phyloP scores from a whole-genome alignment of 2,329 filamentous ascomycete genomes.

The Zasmidium citrigriseum region DNA sequence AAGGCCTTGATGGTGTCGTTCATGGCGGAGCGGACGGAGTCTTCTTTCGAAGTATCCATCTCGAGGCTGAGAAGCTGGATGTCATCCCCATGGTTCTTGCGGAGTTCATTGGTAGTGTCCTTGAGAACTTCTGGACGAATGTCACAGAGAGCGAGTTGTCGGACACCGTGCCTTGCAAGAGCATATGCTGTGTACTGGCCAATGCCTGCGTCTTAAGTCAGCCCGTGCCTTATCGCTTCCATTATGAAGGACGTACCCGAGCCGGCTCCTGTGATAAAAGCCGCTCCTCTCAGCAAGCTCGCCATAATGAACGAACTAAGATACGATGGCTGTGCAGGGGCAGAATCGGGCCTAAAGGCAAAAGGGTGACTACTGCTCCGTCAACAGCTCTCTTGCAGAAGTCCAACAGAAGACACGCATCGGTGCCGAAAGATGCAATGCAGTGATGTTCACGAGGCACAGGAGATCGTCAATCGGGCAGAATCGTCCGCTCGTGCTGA shows the following conservation, averaged over 20 bases:
- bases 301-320: not conserved
- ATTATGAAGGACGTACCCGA: constrained; percentile 12
- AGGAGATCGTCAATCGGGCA: not conserved
- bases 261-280: constrained; percentile 25
- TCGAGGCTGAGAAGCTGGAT: constrained; percentile 17
- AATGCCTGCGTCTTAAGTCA: constrained; percentile 13
- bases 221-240: not conserved
- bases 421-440: not conserved
- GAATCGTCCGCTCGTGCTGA: too few species aligned
- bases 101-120: constrained; percentile 12
- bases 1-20: constrained; percentile 47
- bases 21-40: constrained; percentile 35
- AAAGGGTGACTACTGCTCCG: not conserved
- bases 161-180: constrained; percentile 20
- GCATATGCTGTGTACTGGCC: constrained; percentile 22
- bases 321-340: not conserved
- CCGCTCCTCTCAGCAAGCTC: constrained; percentile 4
- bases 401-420: not conserved
- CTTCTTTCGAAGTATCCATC: constrained; percentile 18
- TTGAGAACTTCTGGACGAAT: constrained; percentile 14
- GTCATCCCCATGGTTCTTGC: constrained; percentile 3
- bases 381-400: not conserved
- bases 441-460: not conserved
- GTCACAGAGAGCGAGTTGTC: constrained; percentile 21
- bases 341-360: not conserved